Percentiles rank a stretch among this genome's conserved stretches.
phyloP scores from a whole-genome alignment of 129 eudicot species.

The Flaveria ramosissima region DNA sequence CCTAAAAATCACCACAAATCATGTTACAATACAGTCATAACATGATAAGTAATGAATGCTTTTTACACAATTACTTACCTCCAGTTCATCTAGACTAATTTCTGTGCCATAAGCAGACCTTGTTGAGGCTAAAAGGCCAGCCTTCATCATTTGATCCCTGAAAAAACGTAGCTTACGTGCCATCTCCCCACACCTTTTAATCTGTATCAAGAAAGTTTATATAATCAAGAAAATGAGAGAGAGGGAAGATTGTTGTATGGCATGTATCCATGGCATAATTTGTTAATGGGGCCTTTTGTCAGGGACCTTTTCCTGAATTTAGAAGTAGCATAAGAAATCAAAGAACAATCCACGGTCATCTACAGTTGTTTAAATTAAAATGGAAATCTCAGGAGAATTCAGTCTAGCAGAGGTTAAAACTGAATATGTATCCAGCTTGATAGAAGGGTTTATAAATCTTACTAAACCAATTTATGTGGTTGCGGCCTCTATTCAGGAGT shows the following conservation, averaged over 20 bases:
- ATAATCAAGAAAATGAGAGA: neutral
- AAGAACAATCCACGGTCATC: neutral
- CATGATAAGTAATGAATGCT: neutral
- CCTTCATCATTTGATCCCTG: constrained; percentile 68
- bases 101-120: constrained; percentile 39
- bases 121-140: constrained; percentile 59
- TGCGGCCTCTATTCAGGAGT: neutral
- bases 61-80: constrained; percentile 40
- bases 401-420: neutral
- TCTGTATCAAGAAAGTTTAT: constrained; percentile 39
- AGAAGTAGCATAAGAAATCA: neutral
- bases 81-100: constrained; percentile 57
- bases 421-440: neutral
- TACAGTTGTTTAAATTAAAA: neutral
- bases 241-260: constrained; percentile 13
- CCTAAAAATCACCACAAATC: constrained; percentile 40
- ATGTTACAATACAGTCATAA: neutral
- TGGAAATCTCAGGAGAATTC: neutral
- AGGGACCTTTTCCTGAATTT: neutral
- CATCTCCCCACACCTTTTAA: constrained; percentile 91
- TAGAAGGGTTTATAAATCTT: constrained; percentile 2
- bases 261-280: neutral
- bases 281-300: neutral
- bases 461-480: neutral
- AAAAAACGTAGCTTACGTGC: constrained; percentile 80